Conservation (phyloP, 2,329 filamentous ascomycete species). For the Aspergillus melleus region DNA sequence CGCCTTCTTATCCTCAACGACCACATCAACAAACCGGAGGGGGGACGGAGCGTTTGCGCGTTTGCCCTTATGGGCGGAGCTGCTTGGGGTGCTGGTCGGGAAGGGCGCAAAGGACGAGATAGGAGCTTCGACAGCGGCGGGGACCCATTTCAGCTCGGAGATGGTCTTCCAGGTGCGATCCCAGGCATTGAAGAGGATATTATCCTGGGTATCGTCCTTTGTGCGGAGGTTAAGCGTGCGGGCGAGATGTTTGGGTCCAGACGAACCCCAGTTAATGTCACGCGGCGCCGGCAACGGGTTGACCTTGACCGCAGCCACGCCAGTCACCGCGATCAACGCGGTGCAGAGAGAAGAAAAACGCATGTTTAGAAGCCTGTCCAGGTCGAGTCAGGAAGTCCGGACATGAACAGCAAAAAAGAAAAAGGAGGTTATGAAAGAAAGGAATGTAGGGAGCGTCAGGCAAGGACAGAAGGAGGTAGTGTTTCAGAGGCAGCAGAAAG, state of each 20-base stretch:
- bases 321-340: constrained; percentile 34
- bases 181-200: constrained; percentile 50
- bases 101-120: constrained; percentile 53
- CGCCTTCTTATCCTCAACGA: constrained; percentile 47
- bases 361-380: constrained; percentile 21
- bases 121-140: constrained; percentile 54
- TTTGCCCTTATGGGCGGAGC: constrained; percentile 26
- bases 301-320: constrained; percentile 48
- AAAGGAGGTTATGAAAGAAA: background rate
- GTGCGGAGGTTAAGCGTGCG: constrained; percentile 41
- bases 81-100: constrained; percentile 41
- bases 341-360: constrained; percentile 26
- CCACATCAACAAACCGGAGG: constrained; percentile 48
- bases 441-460: background rate
- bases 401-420: background rate
- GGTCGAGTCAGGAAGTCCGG: background rate
- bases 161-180: constrained; percentile 52
- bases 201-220: constrained; percentile 25
- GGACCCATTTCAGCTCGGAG: constrained; percentile 53
- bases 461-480: background rate
- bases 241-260: constrained; percentile 49
- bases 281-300: constrained; percentile 57
- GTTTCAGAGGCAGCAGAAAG: background rate
- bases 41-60: constrained; percentile 25
- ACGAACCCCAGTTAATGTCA: constrained; percentile 54